Evolutionary conservation across 176 grass and related monocot genomes (phyloP).

Genomic region (Ensete ventricosum): DNA sequence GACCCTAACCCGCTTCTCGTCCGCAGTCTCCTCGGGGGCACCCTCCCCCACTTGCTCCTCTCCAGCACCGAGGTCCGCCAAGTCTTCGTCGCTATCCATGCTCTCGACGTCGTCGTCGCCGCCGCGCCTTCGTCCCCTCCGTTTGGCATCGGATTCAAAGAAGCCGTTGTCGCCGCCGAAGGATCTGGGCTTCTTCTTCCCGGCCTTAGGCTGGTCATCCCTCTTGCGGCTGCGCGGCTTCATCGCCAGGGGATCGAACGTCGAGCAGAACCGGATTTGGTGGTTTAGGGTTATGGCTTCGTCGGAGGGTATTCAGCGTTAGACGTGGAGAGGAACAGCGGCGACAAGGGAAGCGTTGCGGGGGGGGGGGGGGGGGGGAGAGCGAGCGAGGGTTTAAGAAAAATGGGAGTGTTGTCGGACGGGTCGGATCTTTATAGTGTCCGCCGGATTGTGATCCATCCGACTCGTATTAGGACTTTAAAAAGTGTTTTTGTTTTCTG

Average conservation of each 20-base stretch:
- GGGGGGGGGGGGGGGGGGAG: too few relatives aligned
- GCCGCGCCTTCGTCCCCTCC: slow-evolving; percentile 15
- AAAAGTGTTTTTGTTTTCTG: too few relatives aligned
- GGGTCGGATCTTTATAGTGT: too few relatives aligned
- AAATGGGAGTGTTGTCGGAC: too few relatives aligned
- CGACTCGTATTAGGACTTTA: too few relatives aligned
- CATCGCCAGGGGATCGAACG: slow-evolving; percentile 14
- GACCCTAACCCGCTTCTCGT: slow-evolving; percentile 70
- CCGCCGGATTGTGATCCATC: too few relatives aligned
- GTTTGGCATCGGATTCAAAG: slow-evolving; percentile 66
- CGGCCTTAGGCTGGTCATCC: slow-evolving; percentile 22
- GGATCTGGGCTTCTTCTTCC: slow-evolving; percentile 15
- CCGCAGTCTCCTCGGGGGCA: slow-evolving; percentile 35
- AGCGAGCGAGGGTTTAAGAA: too few relatives aligned
- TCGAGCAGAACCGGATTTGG: too few relatives aligned
- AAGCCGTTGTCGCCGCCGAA: slow-evolving; percentile 38
- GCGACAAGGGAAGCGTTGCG: too few relatives aligned
- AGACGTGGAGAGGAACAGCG: too few relatives aligned
- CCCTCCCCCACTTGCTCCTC: slow-evolving; percentile 26
- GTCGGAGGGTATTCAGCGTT: too few relatives aligned
- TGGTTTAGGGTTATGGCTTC: neutral
- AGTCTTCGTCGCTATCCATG: slow-evolving; percentile 50
- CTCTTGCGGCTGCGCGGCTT: slow-evolving; percentile 30
- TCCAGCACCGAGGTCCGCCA: slow-evolving; percentile 16
- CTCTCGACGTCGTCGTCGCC: slow-evolving; percentile 52